Conservation (phyloP, 768 basidiomycete genomes). For the Xerocomellus intermedius region DNA sequence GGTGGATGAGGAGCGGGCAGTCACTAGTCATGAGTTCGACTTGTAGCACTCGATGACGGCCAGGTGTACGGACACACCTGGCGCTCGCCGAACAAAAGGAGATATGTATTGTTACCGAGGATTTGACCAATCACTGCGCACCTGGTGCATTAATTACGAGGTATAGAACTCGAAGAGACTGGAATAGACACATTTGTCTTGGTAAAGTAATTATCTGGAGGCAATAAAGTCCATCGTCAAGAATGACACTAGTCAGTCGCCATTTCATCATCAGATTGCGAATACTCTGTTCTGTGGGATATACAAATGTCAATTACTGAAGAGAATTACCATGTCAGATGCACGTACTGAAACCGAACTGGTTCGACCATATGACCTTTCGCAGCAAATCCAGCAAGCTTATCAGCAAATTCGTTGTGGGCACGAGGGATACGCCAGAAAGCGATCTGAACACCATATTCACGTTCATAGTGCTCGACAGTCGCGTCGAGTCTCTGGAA, state of each 20-base stretch:
- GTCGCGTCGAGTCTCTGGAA: not conserved
- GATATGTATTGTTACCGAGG: not conserved
- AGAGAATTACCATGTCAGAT: not conserved
- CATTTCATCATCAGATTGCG: not conserved
- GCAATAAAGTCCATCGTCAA: not conserved
- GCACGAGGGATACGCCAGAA: constrained; percentile 1
- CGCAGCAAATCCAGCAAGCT: not conserved
- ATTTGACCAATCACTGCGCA: not conserved
- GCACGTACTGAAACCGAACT: constrained; percentile 1
- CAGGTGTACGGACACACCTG: not conserved
- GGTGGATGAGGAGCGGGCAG: not conserved
- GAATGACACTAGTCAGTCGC: not conserved
- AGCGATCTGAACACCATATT: not conserved
- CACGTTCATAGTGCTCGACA: not conserved
- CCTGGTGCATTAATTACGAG: not conserved
- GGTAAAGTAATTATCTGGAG: constrained; percentile 1
- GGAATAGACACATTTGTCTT: not conserved
- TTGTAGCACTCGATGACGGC: not conserved
- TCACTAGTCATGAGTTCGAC: not conserved
- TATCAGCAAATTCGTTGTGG: not conserved
- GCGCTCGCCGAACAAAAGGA: not conserved
- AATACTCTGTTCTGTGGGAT: not conserved
- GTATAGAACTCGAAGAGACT: not conserved
- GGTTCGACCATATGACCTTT: not conserved
- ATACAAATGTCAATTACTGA: not conserved